Percentiles rank a stretch among this genome's conserved stretches.
phyloP scores from a whole-genome alignment of 2,329 filamentous ascomycete genomes.

The Tolypocladium capitatum region DNA sequence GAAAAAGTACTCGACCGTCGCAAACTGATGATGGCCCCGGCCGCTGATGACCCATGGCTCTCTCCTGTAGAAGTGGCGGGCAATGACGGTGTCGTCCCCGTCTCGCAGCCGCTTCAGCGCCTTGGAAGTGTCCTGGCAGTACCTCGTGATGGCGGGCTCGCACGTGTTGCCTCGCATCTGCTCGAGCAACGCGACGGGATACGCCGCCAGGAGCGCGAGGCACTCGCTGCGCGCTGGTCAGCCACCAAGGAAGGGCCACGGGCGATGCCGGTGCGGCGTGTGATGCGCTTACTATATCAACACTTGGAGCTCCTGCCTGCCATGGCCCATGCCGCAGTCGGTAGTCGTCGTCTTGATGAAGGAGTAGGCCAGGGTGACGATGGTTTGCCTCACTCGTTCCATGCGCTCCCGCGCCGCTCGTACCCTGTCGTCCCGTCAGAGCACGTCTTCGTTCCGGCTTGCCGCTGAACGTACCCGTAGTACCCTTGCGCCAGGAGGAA shows the following conservation, averaged over 20 bases:
- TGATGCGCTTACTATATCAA: conserved; percentile 9
- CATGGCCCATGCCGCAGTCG: neutral
- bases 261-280: neutral
- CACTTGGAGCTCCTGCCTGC: conserved; percentile 6
- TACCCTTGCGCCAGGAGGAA: conserved; percentile 12
- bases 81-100: neutral
- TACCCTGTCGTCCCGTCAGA: conserved; percentile 3
- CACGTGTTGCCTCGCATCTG: conserved; percentile 11
- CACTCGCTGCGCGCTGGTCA: conserved; percentile 11
- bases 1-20: conserved; percentile 11
- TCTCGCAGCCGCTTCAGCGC: conserved; percentile 7
- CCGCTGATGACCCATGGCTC: neutral
- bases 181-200: conserved; percentile 12
- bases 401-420: conserved; percentile 10
- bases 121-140: conserved; percentile 9
- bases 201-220: conserved; percentile 12
- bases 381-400: conserved; percentile 7
- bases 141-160: conserved; percentile 11
- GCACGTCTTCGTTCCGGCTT: neutral
- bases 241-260: neutral
- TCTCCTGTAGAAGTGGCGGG: neutral
- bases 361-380: conserved; percentile 8
- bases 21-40: neutral
- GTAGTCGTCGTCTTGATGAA: conserved; percentile 10
- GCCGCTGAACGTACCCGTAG: conserved; percentile 4